Conservation (phyloP, 441 rosid genomes). For the Caryocar brasiliense region DNA sequence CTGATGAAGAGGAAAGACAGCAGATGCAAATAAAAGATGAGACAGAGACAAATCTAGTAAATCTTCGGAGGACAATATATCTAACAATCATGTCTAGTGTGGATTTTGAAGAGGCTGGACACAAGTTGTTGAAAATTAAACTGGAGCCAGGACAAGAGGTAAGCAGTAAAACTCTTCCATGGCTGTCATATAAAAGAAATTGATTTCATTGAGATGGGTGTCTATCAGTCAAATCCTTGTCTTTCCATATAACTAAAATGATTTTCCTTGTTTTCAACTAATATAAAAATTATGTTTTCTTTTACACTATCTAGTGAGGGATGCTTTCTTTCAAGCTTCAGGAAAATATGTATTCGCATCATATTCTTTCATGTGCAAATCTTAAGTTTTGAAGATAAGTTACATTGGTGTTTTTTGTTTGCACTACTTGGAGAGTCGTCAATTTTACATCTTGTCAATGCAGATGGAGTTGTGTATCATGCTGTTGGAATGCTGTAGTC, state of each 20-base stretch:
- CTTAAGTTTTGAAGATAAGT: too few relatives aligned
- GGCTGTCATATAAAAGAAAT: too few relatives aligned
- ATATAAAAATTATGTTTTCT: too few relatives aligned
- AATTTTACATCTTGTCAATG: conserved; percentile 17
- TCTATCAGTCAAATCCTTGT: too few relatives aligned
- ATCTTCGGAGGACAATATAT: conserved; percentile 88
- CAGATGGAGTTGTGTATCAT: conserved; percentile 86
- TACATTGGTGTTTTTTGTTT: background rate
- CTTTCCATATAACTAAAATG: too few relatives aligned
- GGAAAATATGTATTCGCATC: too few relatives aligned
- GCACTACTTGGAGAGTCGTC: background rate
- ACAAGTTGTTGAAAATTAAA: conserved; percentile 80
- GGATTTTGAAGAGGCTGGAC: conserved; percentile 97
- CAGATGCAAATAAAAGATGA: conserved; percentile 74
- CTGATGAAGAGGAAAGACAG: conserved; percentile 67
- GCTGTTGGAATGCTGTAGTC: conserved; percentile 93
- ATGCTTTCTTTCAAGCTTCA: too few relatives aligned
- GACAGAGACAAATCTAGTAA: conserved; percentile 88
- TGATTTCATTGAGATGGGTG: too few relatives aligned
- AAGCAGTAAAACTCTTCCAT: conserved; percentile 10
- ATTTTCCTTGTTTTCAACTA: too few relatives aligned
- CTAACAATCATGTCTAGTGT: conserved; percentile 95
- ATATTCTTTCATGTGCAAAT: too few relatives aligned
- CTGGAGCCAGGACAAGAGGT: conserved; percentile 98
- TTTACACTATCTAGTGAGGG: too few relatives aligned